Base-by-base conservation (phyloP, 208 protist genomes). In the Phytomonas francai region DNA sequence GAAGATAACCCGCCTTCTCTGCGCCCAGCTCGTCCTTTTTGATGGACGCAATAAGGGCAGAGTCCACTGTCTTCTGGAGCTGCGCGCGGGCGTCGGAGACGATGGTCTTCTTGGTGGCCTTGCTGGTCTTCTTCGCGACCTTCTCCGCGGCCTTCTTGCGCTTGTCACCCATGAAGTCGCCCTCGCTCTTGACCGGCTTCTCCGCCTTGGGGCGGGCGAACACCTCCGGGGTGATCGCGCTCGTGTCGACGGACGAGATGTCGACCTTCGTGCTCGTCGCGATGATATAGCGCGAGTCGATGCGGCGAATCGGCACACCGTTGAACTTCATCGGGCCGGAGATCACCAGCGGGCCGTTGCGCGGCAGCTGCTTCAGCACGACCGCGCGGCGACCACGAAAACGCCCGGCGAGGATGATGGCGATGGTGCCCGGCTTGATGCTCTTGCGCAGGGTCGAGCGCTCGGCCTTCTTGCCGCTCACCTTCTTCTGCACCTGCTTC, bases 221-320 rank as follows among this genome's bases (percentile, higher is more conserved):
- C 56, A 87, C 42, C 65, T 89, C 84, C 8, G 78, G 63, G 57
- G 79, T 92, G 80, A 92, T 90, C 66, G 56, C 65, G 30, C 62
- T 76, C 42, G 93, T 81, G 71, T 98, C 85, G 32, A 98, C 85
- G 61, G 54, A 45, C 45, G 78, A 83, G 49, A 99, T 70, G 67
- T 99, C 94, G 22, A 99, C 78, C 79, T 97, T 98, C 59, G 98
- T 99, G 72, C 91, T 98, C 49, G 98, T 99, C 65, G 97, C 97
- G 68, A 99, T 98, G 72, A 99, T 87, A 83, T 98, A 99, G 68
- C 91, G 86, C 74, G 97, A 97, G 85, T 99, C 87, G 68, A 99
- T 95, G 73, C 98, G 94, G 63, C 97, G 93, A 51, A 99, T 86
- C 49, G 98, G 98, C 56, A 99, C 98, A 84, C 98, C 98, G 79